Conservation (phyloP, 2,329 filamentous ascomycete genomes). For the Taxawa tesnikishii region DNA sequence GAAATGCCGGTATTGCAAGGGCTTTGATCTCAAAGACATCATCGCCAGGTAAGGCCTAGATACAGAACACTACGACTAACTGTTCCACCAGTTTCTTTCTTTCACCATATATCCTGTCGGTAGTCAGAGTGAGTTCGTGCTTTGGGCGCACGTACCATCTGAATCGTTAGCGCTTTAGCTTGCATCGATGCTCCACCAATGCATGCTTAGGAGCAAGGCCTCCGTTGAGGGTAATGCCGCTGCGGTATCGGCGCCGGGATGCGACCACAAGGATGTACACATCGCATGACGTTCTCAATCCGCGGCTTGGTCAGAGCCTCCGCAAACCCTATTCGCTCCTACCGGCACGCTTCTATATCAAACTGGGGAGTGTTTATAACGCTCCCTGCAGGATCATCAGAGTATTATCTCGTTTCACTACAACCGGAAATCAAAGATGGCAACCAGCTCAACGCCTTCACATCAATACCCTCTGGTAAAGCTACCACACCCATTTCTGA, state of each 20-base stretch:
- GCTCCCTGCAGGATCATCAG: background rate
- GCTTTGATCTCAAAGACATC: slow-evolving; percentile 6
- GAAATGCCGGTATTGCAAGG: slow-evolving; percentile 6
- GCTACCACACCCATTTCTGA: slow-evolving; percentile 35
- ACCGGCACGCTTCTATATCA: background rate
- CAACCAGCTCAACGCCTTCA: background rate
- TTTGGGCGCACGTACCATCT: background rate
- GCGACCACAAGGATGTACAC: background rate
- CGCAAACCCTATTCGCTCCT: background rate
- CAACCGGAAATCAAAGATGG: background rate
- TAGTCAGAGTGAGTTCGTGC: background rate
- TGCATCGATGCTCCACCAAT: background rate
- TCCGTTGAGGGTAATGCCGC: background rate
- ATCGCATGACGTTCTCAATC: background rate
- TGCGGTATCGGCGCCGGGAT: slow-evolving; percentile 2
- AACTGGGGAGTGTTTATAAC: background rate
- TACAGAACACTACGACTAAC: background rate
- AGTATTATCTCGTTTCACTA: background rate
- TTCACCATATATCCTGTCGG: background rate
- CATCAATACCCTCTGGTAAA: slow-evolving; percentile 26
- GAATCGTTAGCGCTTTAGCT: slow-evolving; percentile 1
- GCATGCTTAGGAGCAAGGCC: background rate
- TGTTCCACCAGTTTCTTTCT: background rate
- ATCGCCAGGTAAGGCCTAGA: background rate
- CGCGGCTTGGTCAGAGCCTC: background rate